Conservation (phyloP, 257 asterid species). For the Nicotiana undulata region DNA sequence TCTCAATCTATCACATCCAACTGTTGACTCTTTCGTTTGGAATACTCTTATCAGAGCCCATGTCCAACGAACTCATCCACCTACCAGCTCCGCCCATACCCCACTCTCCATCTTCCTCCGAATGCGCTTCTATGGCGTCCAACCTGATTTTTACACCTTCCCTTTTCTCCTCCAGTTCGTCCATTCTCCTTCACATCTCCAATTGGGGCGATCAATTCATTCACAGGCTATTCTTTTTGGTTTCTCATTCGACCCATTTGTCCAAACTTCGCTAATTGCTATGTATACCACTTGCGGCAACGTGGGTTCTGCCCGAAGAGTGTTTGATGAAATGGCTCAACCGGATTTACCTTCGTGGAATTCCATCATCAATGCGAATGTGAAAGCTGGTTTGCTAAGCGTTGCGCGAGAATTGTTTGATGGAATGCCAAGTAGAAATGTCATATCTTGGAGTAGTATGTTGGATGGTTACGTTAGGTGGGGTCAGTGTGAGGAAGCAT, state of each 20-base stretch:
- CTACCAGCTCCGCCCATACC: not conserved
- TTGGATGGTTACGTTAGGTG: conserved; percentile 19
- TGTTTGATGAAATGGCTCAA: conserved; percentile 13
- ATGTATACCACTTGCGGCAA: conserved; percentile 11
- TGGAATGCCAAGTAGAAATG: conserved; percentile 6
- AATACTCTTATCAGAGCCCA: conserved; percentile 15
- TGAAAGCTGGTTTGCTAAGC: conserved; percentile 10
- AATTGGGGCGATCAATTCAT: conserved; percentile 5
- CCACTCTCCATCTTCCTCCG: conserved; percentile 15
- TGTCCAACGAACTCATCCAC: not conserved
- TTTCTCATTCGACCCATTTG: not conserved
- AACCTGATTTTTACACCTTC: conserved; percentile 15
- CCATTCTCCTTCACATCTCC: conserved; percentile 3
- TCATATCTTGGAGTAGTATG: conserved; percentile 19
- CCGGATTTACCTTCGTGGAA: conserved; percentile 18
- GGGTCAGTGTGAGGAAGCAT: conserved; percentile 11
- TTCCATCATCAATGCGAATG: conserved; percentile 12
- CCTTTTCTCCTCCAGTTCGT: conserved; percentile 17
- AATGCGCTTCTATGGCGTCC: conserved; percentile 14
- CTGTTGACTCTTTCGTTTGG: conserved; percentile 17
- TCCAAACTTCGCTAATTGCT: conserved; percentile 12
- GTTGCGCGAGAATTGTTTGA: conserved; percentile 11
- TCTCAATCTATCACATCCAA: conserved; percentile 16
- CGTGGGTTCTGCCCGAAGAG: not conserved
- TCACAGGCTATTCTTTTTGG: conserved; percentile 5